Percentiles rank a stretch among this genome's conserved stretches.
phyloP scores from a whole-genome alignment of 2,329 filamentous ascomycete species.

The Penicillium sp. region DNA sequence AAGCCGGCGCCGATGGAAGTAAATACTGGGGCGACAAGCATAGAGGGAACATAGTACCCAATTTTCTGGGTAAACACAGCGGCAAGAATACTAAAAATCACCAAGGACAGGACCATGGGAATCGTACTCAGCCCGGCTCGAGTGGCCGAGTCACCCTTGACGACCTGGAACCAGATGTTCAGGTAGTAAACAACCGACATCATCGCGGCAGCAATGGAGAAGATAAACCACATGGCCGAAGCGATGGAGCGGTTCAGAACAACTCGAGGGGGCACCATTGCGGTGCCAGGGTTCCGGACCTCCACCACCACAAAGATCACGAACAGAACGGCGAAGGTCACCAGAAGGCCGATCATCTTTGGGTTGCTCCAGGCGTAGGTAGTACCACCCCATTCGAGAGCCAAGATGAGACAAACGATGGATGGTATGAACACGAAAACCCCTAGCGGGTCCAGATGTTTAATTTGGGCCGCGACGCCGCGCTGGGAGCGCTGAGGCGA shows the following conservation, averaged over 20 bases:
- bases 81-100: conserved; percentile 4
- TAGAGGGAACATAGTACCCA: conserved; percentile 19
- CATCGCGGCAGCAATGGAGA: not conserved
- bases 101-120: conserved; percentile 8
- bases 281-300: not conserved
- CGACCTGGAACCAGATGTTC: conserved; percentile 20
- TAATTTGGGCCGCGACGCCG: not conserved
- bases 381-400: conserved; percentile 22
- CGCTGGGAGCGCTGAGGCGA: not conserved
- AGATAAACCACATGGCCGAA: conserved; percentile 1
- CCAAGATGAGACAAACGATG: conserved; percentile 19
- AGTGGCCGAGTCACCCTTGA: conserved; percentile 16
- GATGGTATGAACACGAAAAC: conserved; percentile 12
- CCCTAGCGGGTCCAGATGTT: conserved; percentile 9
- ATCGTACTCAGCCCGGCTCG: conserved; percentile 13
- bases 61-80: not conserved
- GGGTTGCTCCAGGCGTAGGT: conserved; percentile 18
- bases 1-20: conserved; percentile 12
- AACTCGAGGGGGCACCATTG: conserved; percentile 15
- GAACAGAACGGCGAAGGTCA: conserved; percentile 14
- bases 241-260: conserved; percentile 15
- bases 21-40: not conserved
- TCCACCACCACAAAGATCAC: conserved; percentile 13
- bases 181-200: conserved; percentile 9
- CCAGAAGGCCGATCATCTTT: conserved; percentile 15